These are phyloP conservation scores for Fabrea salina DNA, from an alignment of 169 alveolate species.

Conservation along the genomic window DNA sequence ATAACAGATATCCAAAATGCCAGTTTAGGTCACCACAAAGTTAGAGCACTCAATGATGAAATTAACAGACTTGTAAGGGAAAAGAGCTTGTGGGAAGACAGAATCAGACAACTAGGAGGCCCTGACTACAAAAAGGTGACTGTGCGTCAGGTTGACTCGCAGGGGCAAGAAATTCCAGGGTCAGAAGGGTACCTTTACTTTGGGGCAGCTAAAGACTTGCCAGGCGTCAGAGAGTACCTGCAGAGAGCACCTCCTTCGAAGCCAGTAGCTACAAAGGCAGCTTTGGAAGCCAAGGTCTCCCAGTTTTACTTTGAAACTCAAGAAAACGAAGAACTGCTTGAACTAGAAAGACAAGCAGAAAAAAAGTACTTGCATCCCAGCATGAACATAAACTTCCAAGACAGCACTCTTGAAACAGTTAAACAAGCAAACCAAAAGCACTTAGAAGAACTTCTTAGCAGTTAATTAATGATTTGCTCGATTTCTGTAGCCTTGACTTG, in stretches of 20 bases:
- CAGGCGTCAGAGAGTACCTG: slow-evolving; percentile 92
- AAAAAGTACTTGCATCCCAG: too few species aligned
- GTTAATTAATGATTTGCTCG: too few species aligned
- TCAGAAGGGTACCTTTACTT: slow-evolving; percentile 90
- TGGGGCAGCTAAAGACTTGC: slow-evolving; percentile 95
- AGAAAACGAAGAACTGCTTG: slow-evolving; percentile 40
- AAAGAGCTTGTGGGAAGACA: slow-evolving; percentile 89
- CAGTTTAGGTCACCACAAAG: slow-evolving; percentile 89
- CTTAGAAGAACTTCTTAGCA: too few species aligned
- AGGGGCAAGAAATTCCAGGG: slow-evolving; percentile 78
- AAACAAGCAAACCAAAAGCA: too few species aligned
- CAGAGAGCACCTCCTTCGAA: slow-evolving; percentile 71
- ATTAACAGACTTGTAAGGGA: slow-evolving; percentile 89
- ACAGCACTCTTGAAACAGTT: too few species aligned
- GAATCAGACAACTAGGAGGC: slow-evolving; percentile 89
- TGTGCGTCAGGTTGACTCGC: slow-evolving; percentile 57
- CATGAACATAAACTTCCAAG: too few species aligned
- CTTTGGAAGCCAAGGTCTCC: slow-evolving; percentile 46
- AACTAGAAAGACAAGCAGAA: slow-evolving; percentile 48
- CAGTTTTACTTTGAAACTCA: slow-evolving; percentile 50
- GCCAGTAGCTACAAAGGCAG: slow-evolving; percentile 50
- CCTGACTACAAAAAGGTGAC: slow-evolving; percentile 77
- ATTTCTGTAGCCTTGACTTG: slow-evolving; percentile 37
- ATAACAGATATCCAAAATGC: slow-evolving; percentile 92
- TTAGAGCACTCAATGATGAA: slow-evolving; percentile 93